Evolutionary conservation across 1,284 basidiomycete genomes (phyloP), one percentile per base, ranked within the genome.

Genomic region (Neolentinus lepideus): DNA sequence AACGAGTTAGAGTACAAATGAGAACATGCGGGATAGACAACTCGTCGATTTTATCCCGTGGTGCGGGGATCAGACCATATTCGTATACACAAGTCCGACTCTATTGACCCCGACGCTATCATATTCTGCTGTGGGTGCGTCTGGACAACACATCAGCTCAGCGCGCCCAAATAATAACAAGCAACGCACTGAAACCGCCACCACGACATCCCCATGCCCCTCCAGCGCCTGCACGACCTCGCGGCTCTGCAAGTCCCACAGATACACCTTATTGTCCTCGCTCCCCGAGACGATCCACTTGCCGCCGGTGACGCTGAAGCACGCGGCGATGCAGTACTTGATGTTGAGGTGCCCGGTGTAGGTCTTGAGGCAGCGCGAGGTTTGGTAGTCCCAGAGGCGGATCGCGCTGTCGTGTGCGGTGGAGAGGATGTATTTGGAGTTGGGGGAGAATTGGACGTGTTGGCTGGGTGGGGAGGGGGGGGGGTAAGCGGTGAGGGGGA

Each of bases 381-480:
- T 91, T 63, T 95, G 91, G 65, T 96, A 94, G 65, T 98, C 93
- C 94, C 97, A 98, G 12, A 99, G 76, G 0, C 96, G 83, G 59
- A 98, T 90, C 0, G 90, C 85, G 58, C 85, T 92, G 64, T 98
- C 94, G 61, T 98, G 87, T 0, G 94, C 90, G 0, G 93, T 90
- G 1, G 92, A 91, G 51, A 98, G 80, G 54, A 99, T 88, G 68
- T 94, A 96, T 71, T 91, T 90, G 2, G 91, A 92, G 62, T 94
- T 95, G 0, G 96, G 97, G 0, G 95, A 94, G 74, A 98, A 98
- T 61, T 88, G 81, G 12, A 94, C 90, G 60, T 90, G 87, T 67
- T 92, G 89, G 58, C 92, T 90, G 64, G 59, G 51, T 62, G 16
- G 57, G 58, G 31, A 50, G 54, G 35, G 27, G 27, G 45, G 36